These are phyloP conservation scores for Candida dubliniensis DNA, from an alignment of 1,139 yeast genomes.

Conservation along the genomic window DNA sequence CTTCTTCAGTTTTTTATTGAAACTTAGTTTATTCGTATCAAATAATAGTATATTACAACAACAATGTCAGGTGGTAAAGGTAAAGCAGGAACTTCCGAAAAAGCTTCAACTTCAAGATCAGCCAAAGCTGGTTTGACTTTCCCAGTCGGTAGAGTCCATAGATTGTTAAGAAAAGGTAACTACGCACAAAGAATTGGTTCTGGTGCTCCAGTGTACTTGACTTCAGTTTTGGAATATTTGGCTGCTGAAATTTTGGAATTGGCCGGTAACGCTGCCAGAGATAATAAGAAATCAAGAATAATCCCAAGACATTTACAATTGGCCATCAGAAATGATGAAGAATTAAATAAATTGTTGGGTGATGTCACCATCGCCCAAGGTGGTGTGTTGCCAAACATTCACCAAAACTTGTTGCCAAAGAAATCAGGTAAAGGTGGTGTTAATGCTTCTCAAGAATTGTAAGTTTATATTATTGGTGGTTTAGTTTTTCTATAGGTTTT, in stretches of 20 bases:
- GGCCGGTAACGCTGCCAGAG: slow-evolving; percentile 99
- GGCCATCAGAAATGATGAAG: slow-evolving; percentile 98
- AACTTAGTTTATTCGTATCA: not conserved
- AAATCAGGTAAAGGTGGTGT: slow-evolving; percentile 71
- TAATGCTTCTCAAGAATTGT: slow-evolving; percentile 80
- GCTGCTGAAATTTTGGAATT: slow-evolving; percentile 97
- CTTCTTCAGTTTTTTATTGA: not conserved
- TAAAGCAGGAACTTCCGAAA: slow-evolving; percentile 90
- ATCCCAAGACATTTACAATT: slow-evolving; percentile 98
- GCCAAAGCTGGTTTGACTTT: slow-evolving; percentile 97
- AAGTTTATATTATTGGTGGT: not conserved
- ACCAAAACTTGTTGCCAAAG: slow-evolving; percentile 93
- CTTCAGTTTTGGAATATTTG: slow-evolving; percentile 93
- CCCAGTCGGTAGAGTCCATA: slow-evolving; percentile 99
- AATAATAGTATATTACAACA: too few species aligned
- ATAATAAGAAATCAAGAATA: slow-evolving; percentile 96
- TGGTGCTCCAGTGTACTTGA: slow-evolving; percentile 94
- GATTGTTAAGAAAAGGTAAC: slow-evolving; percentile 96
- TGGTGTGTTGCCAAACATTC: slow-evolving; percentile 97
- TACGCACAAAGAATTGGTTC: slow-evolving; percentile 99
- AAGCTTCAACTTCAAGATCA: slow-evolving; percentile 96
- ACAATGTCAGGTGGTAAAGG: slow-evolving; percentile 98
- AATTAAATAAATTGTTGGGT: slow-evolving; percentile 76
- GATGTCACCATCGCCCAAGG: slow-evolving; percentile 83
- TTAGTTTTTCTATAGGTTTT: slow-evolving; percentile 1